Conservation (phyloP, 2,329 filamentous ascomycete genomes). For the Fusarium udum region DNA sequence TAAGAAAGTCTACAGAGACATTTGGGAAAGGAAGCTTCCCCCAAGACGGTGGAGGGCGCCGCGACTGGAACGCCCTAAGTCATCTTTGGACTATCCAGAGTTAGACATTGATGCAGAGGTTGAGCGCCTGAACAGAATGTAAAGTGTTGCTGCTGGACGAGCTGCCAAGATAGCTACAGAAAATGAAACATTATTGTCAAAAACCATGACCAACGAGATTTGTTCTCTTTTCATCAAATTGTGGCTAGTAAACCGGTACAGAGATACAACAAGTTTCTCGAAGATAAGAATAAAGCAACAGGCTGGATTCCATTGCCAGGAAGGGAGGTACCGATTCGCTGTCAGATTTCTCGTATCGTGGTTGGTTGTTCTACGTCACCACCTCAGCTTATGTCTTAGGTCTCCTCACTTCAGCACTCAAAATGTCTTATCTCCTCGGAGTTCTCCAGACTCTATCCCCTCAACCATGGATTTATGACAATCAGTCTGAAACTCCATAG, state of each 20-base stretch:
- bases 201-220: not conserved
- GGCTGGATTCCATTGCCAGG: too few relatives aligned
- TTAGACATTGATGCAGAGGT: not conserved
- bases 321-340: not conserved
- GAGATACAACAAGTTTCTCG: not conserved
- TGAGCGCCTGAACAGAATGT: not conserved
- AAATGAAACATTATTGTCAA: too few relatives aligned
- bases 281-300: not conserved
- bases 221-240: not conserved
- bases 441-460: not conserved
- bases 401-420: too few relatives aligned
- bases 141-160: rapidly evolving
- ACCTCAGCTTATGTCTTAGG: slow-evolving; percentile 10
- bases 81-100: not conserved
- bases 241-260: too few relatives aligned
- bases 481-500: not conserved
- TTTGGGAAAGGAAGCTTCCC: slow-evolving; percentile 20
- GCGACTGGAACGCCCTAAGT: not conserved
- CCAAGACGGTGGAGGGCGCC: not conserved
- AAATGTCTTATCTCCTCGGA: not conserved
- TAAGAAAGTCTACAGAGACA: slow-evolving; percentile 6
- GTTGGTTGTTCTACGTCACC: not conserved
- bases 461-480: not conserved
- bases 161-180: not conserved
- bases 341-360: not conserved